These are phyloP conservation scores for Colletotrichum coccodes DNA, from an alignment of 2,329 filamentous ascomycete species.

Conservation along the genomic window DNA sequence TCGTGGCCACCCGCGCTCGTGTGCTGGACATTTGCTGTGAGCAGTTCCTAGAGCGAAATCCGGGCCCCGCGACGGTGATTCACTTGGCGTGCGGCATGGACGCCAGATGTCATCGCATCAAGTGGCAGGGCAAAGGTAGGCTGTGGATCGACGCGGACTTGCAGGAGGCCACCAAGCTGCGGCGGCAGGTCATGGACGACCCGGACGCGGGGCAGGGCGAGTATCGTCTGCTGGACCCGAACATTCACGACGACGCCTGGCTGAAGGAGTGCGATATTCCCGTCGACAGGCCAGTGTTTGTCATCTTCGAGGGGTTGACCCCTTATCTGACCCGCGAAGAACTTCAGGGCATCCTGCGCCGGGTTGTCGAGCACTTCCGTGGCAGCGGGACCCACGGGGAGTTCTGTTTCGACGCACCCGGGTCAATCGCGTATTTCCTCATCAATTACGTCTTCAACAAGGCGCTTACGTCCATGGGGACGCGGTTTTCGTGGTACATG, in stretches of 20 bases:
- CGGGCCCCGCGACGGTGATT: constrained; percentile 38
- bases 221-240: constrained; percentile 39
- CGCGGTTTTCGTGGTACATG: neutral
- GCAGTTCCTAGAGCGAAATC: constrained; percentile 38
- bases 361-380: constrained; percentile 39
- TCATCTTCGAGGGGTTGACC: constrained; percentile 45
- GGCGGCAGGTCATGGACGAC: constrained; percentile 37
- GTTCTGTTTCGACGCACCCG: constrained; percentile 11
- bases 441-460: constrained; percentile 7
- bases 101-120: constrained; percentile 38
- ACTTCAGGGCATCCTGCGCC: constrained; percentile 36
- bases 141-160: constrained; percentile 48
- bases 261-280: constrained; percentile 39
- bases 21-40: constrained; percentile 38
- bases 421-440: constrained; percentile 2
- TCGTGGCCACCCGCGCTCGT: constrained; percentile 15
- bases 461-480: neutral
- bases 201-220: neutral
- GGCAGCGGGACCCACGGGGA: constrained; percentile 36
- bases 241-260: constrained; percentile 42
- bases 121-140: constrained; percentile 30
- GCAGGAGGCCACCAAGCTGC: constrained; percentile 44
- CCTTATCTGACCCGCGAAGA: constrained; percentile 41
- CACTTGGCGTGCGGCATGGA: constrained; percentile 45
- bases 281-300: constrained; percentile 42